phyloP scores from a whole-genome alignment of 176 grass and related monocot genomes.

The Oryza nivara region DNA sequence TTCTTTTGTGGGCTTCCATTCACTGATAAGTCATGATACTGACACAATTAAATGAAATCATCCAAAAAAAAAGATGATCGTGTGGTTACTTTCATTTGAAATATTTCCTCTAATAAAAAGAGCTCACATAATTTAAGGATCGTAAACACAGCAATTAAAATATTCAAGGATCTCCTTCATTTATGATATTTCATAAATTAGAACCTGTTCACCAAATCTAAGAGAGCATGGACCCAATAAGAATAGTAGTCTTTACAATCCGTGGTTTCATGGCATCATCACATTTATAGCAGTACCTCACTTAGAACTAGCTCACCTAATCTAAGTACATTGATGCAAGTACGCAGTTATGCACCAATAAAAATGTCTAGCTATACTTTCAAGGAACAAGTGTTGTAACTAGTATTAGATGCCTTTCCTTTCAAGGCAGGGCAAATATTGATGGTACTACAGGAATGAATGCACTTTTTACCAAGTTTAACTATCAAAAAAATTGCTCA shows the following conservation, averaged over 20 bases:
- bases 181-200: conserved; percentile 30
- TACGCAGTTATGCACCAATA: neutral
- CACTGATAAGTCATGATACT: conserved; percentile 10
- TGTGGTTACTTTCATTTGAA: neutral
- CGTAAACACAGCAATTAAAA: conserved; percentile 16
- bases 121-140: conserved; percentile 20
- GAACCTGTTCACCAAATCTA: conserved; percentile 29
- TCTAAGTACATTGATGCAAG: neutral
- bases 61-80: neutral
- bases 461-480: conserved; percentile 4
- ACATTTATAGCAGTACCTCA: conserved; percentile 27
- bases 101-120: neutral
- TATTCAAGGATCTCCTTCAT: neutral
- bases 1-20: conserved; percentile 13
- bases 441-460: neutral
- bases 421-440: conserved; percentile 9
- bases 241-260: neutral
- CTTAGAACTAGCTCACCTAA: conserved; percentile 25
- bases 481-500: neutral
- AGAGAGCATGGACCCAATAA: conserved; percentile 14
- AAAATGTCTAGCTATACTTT: neutral
- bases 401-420: conserved; percentile 5
- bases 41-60: neutral
- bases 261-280: conserved; percentile 3
- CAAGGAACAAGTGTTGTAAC: neutral